Conservation (phyloP, 805 yeast species). For the Yamadazyma kitorensis region DNA sequence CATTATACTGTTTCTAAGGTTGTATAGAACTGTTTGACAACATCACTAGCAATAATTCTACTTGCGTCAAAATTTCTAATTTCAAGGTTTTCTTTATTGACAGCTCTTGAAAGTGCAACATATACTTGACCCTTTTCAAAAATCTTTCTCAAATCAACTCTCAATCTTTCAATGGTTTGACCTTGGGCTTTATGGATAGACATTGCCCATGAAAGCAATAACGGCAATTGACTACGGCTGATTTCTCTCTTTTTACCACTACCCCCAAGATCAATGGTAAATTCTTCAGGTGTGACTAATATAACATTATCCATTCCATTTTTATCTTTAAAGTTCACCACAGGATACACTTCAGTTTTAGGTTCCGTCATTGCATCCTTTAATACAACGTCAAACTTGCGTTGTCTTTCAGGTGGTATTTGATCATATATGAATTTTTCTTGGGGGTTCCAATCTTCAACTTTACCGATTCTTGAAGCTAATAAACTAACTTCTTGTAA, state of each 20-base stretch:
- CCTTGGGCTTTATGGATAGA: constrained; percentile 87
- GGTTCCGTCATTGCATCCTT: constrained; percentile 16
- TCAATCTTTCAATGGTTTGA: constrained; percentile 69
- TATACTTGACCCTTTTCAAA: constrained; percentile 85
- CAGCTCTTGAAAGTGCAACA: constrained; percentile 80
- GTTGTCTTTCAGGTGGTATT: constrained; percentile 24
- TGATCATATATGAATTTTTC: constrained; percentile 16
- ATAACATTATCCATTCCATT: constrained; percentile 26
- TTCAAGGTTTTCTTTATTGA: constrained; percentile 61
- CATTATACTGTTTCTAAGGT: constrained; percentile 8
- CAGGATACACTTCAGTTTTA: constrained; percentile 30
- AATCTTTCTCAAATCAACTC: constrained; percentile 61
- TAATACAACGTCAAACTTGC: constrained; percentile 19
- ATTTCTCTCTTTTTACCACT: constrained; percentile 17
- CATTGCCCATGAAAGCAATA: constrained; percentile 76
- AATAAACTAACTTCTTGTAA: constrained; percentile 22
- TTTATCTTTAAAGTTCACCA: constrained; percentile 44
- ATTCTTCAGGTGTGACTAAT: constrained; percentile 27
- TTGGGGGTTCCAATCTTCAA: constrained; percentile 15
- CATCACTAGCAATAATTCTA: constrained; percentile 42
- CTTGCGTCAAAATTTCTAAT: constrained; percentile 60
- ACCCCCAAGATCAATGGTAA: constrained; percentile 21
- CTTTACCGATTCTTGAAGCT: constrained; percentile 21
- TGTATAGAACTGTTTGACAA: constrained; percentile 33
- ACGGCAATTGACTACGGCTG: constrained; percentile 60